These are phyloP conservation scores for Phalaenopsis equestris DNA, from an alignment of 106 monocot species.

Conservation along the genomic window DNA sequence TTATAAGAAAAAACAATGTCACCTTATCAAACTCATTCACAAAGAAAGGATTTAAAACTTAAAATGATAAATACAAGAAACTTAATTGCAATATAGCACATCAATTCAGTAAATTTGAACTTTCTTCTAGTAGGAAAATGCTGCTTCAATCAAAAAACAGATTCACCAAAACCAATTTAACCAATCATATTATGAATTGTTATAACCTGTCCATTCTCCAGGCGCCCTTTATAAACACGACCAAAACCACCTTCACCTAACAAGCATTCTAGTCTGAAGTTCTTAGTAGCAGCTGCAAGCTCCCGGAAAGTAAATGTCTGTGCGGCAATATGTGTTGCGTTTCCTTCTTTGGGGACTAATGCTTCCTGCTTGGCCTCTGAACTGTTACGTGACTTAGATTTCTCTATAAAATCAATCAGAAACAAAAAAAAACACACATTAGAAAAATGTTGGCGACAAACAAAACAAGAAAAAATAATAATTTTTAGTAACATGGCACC, in stretches of 20 bases:
- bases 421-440: neutral
- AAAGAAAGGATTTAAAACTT: no score
- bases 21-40: no score
- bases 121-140: neutral
- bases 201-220: constrained; percentile 51
- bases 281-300: constrained; percentile 51
- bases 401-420: constrained; percentile 16
- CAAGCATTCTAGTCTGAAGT: constrained; percentile 48
- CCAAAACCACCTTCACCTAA: constrained; percentile 69
- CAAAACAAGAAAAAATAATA: neutral
- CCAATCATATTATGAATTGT: neutral
- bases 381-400: constrained; percentile 25
- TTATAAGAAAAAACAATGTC: no score
- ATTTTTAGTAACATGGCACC: neutral
- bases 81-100: neutral
- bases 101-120: neutral
- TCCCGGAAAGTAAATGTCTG: constrained; percentile 49
- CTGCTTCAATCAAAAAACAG: neutral
- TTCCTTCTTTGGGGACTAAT: constrained; percentile 23
- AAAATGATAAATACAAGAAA: no score
- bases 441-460: neutral
- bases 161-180: neutral
- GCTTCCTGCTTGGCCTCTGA: constrained; percentile 42
- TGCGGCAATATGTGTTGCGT: constrained; percentile 32
- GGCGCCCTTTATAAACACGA: constrained; percentile 47